Conservation (phyloP, 2,329 filamentous ascomycete genomes). For the Penicillium sp. region DNA sequence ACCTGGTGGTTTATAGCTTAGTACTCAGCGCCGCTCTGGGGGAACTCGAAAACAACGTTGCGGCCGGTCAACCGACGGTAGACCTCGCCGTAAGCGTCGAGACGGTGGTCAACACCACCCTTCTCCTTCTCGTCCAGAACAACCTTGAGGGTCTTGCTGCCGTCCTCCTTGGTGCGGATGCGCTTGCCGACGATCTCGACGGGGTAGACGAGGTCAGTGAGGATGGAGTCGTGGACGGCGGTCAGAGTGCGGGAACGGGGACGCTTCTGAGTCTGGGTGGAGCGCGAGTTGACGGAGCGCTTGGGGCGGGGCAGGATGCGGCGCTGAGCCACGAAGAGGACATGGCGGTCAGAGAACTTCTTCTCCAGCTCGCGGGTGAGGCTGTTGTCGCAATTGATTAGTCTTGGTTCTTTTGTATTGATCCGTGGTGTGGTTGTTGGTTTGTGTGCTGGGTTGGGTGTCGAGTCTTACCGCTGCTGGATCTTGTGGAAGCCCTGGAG, state of each 20-base stretch:
- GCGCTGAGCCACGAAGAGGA: conserved; percentile 97
- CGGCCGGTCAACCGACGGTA: conserved; percentile 98
- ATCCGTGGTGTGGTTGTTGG: neutral
- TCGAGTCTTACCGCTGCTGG: conserved; percentile 86
- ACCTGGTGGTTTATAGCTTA: conserved; percentile 54
- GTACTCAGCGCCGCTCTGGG: conserved; percentile 79
- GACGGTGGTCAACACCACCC: conserved; percentile 97
- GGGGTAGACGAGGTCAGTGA: conserved; percentile 96
- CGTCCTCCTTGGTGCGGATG: conserved; percentile 97
- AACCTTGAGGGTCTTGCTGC: conserved; percentile 97
- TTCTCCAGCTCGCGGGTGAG: conserved; percentile 99
- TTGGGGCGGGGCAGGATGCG: conserved; percentile 98
- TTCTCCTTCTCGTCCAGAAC: conserved; percentile 99
- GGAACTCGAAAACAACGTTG: conserved; percentile 98
- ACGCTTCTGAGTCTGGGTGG: conserved; percentile 97
- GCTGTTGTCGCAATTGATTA: conserved; percentile 50
- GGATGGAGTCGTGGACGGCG: conserved; percentile 97
- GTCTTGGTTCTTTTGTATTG: neutral
- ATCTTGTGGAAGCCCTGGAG: conserved; percentile 98
- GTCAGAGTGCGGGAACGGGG: conserved; percentile 97
- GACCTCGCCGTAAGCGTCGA: conserved; percentile 99
- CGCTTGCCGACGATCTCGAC: conserved; percentile 99
- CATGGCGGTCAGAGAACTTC: conserved; percentile 99
- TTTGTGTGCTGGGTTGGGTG: conserved; percentile 9
- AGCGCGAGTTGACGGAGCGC: conserved; percentile 95